Evolutionary conservation across 2,329 filamentous ascomycete species (phyloP).

Genomic region (Colletotrichum sp.): DNA sequence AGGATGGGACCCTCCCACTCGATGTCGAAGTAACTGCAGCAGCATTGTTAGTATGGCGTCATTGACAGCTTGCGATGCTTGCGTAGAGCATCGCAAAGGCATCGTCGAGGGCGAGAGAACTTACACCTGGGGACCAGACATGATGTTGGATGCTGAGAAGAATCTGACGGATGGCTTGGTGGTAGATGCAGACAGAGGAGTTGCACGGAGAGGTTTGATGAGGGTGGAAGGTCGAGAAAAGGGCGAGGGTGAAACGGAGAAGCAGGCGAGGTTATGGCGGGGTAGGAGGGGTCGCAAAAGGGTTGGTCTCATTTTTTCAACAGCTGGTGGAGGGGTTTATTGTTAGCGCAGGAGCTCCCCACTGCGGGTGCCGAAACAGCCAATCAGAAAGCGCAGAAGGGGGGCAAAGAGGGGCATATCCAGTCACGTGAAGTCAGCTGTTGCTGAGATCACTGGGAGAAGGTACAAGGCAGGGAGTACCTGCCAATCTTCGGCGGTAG

Average conservation of each 20-base stretch:
- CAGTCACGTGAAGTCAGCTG: conserved; percentile 18
- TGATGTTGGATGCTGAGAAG: conserved; percentile 70
- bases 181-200: conserved; percentile 22
- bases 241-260: conserved; percentile 25
- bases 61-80: conserved; percentile 10
- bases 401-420: not conserved
- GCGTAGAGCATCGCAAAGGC: not conserved
- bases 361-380: conserved; percentile 4
- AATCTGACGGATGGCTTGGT: conserved; percentile 39
- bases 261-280: conserved; percentile 25
- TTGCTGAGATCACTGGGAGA: conserved; percentile 17
- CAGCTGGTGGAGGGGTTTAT: conserved; percentile 24
- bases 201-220: conserved; percentile 21
- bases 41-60: conserved; percentile 22
- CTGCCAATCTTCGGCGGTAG: not conserved
- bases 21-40: conserved; percentile 71
- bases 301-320: conserved; percentile 27
- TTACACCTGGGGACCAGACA: conserved; percentile 73
- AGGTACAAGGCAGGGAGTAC: conserved; percentile 8
- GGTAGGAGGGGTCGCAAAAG: conserved; percentile 26
- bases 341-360: conserved; percentile 24
- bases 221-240: conserved; percentile 26
- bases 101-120: conserved; percentile 34
- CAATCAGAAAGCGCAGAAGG: not conserved
- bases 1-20: conserved; percentile 76